Base-by-base conservation (phyloP, 2,329 filamentous ascomycete genomes). In the Pseudofabraea citricarpa region DNA sequence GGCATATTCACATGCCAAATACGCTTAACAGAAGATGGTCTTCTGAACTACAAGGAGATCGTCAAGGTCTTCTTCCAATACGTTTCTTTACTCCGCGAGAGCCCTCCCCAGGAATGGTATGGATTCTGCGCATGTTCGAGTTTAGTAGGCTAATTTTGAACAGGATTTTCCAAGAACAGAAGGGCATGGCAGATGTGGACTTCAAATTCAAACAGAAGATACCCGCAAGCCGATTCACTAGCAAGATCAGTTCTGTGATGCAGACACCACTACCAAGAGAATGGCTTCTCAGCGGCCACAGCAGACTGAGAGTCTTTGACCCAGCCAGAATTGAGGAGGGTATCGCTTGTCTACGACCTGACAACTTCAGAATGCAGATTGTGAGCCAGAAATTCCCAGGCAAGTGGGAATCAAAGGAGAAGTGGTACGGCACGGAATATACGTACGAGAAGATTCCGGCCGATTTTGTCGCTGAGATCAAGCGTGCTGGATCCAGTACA, bases 401-500 rank as follows among this genome's bases (percentile, higher is more conserved):
- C 0, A 76, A 80, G 40, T 96, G 89, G 87, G 77, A 94, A 52
- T 70, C 83, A 62, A 94, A 86, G 60, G 93, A 98, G 69, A 89
- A 90, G 61, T 98, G 93, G 93, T 98, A 98, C 56, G 91, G 91
- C 7, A 98, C 93, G 0, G 90, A 97, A 59, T 95, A 96, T 67
- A 87, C 81, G 50, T 76, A 83, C 23, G 86, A 94, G 60, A 85
- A 81, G 59, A 87, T 98, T 26, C 83, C 90, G 0, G 61, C 74
- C 12, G 81, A 90, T 15, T 83, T 96, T 55, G 71, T 95, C 62
- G 68, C 73, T 9, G 82, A 88, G 40, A 74, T 96, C 48, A 73
- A 77, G 42, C 67, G 75, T 47, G 87, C 88, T 2, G 73, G 79
- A 22, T 66, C 77, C 2, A 75, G 75, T 33, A 68, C 77, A 1